Conservation (phyloP, 129 eudicot genomes). For the Pseudognaphalium luteoalbum region DNA sequence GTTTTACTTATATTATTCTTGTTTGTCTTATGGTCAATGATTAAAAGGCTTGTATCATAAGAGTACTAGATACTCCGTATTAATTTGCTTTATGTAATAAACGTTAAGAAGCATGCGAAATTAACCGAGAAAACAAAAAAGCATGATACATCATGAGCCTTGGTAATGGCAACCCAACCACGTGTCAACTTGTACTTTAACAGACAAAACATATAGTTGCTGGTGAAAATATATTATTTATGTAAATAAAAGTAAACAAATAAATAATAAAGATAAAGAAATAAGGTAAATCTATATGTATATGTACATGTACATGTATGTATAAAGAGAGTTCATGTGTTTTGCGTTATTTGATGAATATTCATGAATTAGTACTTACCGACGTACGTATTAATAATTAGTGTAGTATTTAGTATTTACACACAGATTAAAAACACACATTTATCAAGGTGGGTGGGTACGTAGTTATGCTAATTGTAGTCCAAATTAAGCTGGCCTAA, state of each 20-base stretch:
- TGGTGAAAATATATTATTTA: too few relatives aligned
- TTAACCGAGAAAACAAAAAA: not conserved
- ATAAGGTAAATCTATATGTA: too few relatives aligned
- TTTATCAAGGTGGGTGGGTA: constrained; percentile 38
- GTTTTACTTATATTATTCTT: too few relatives aligned
- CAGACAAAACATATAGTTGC: too few relatives aligned
- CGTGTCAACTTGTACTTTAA: constrained; percentile 24
- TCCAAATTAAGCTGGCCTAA: constrained; percentile 22
- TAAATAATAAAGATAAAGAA: too few relatives aligned
- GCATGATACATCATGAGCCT: constrained; percentile 26
- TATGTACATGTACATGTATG: too few relatives aligned
- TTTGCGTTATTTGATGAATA: constrained; percentile 35
- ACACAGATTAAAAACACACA: constrained; percentile 20
- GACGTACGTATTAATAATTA: not conserved
- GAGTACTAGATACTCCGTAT: too few relatives aligned
- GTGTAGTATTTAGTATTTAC: not conserved
- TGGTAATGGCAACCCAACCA: constrained; percentile 26
- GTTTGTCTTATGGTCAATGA: too few relatives aligned
- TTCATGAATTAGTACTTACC: not conserved
- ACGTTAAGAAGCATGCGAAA: not conserved
- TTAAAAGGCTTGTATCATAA: too few relatives aligned
- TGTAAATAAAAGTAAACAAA: too few relatives aligned
- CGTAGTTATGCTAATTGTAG: constrained; percentile 34
- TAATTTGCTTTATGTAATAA: not conserved
- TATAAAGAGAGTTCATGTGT: constrained; percentile 14